Percentiles rank a stretch among this genome's conserved stretches.
These are phyloP conservation scores for Fraxinus sp. DNA, from an alignment of 305 asterid species.

Conservation along the genomic window DNA sequence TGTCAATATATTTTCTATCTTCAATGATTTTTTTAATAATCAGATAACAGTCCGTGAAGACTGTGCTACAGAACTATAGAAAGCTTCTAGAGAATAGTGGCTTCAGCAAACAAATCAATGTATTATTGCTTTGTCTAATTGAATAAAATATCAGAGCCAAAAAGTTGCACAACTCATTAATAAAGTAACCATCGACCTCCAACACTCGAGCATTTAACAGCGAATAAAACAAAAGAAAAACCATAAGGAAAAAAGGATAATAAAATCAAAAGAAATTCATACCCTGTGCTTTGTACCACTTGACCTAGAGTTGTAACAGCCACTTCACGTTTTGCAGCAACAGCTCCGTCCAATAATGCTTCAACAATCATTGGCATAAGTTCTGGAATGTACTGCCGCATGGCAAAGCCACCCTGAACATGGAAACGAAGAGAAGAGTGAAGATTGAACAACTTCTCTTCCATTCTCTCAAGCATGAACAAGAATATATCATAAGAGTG, in stretches of 20 bases:
- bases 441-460: constrained; percentile 8
- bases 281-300: constrained; percentile 99
- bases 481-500: constrained; percentile 1
- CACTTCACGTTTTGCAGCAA: constrained; percentile 94
- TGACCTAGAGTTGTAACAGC: constrained; percentile 98
- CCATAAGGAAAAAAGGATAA: constrained; percentile 10
- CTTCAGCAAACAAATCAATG: background rate
- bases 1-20: constrained; percentile 3
- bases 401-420: constrained; percentile 94
- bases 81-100: background rate
- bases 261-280: constrained; percentile 31
- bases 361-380: constrained; percentile 95
- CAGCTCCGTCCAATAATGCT: constrained; percentile 91
- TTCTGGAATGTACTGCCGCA: constrained; percentile 92
- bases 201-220: constrained; percentile 14
- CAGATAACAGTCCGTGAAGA: background rate
- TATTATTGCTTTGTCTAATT: background rate
- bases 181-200: constrained; percentile 16
- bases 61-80: background rate
- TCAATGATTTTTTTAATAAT: background rate
- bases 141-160: background rate
- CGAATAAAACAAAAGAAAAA: background rate
- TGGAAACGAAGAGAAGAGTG: constrained; percentile 15
- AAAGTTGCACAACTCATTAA: constrained; percentile 1
- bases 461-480: constrained; percentile 13